Percentiles rank a stretch among this genome's conserved stretches.
Evolutionary conservation across 1,139 yeast genomes (phyloP).

Genomic region (Scheffersomyces illinoinensis): DNA sequence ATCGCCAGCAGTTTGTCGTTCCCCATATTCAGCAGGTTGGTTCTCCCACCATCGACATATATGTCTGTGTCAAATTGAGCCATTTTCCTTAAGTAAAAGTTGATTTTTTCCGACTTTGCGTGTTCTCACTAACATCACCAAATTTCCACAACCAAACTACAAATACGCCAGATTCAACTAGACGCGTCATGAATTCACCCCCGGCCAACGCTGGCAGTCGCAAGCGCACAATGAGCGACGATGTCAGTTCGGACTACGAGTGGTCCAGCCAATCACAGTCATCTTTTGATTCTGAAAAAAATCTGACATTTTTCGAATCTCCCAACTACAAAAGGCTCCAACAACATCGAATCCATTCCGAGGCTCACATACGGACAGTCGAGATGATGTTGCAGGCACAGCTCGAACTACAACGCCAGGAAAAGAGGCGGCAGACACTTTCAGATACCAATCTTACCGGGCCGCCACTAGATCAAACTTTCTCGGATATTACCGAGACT

Average conservation of each 20-base stretch:
- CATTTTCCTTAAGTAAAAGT: too few relatives aligned
- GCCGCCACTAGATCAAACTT: not conserved
- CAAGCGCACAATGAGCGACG: not conserved
- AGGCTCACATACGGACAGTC: slow-evolving; percentile 31
- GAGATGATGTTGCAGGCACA: slow-evolving; percentile 27
- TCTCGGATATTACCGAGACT: not conserved
- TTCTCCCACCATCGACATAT: not conserved
- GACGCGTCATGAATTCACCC: not conserved
- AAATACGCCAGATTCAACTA: not conserved
- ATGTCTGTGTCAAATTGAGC: not conserved
- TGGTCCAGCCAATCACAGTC: not conserved
- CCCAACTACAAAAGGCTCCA: slow-evolving; percentile 23
- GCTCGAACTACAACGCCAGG: slow-evolving; percentile 9
- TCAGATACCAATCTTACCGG: not conserved
- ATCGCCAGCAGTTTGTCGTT: not conserved
- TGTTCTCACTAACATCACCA: not conserved
- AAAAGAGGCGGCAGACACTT: not conserved
- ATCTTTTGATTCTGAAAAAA: not conserved
- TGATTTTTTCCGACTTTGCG: not conserved
- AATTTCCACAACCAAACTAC: too few relatives aligned
- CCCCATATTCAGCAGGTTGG: not conserved
- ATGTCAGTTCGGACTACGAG: not conserved
- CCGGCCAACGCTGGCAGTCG: not conserved
- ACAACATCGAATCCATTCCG: slow-evolving; percentile 27
- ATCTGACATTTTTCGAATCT: not conserved